Conservation (phyloP, 2,329 filamentous ascomycete genomes). For the Tolypocladium guangdongense region DNA sequence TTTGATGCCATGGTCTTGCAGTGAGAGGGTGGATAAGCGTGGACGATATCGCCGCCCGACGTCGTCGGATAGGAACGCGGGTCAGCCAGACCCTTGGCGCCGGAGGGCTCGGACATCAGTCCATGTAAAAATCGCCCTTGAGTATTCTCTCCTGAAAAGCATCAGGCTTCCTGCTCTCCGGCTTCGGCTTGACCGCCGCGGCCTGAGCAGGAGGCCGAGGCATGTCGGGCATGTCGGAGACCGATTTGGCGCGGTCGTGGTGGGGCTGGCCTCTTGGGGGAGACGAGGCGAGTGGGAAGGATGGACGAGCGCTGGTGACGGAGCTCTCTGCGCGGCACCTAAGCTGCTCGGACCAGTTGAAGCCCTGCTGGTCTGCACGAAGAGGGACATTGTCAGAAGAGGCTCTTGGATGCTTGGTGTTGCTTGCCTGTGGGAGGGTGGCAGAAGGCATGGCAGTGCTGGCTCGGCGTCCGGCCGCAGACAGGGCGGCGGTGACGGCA, state of each 20-base stretch:
- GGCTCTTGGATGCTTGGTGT: constrained; percentile 42
- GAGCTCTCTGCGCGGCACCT: constrained; percentile 82
- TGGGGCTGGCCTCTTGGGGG: constrained; percentile 23
- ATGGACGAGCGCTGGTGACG: constrained; percentile 44
- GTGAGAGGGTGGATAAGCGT: not conserved
- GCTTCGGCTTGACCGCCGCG: constrained; percentile 33
- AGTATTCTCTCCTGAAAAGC: constrained; percentile 94
- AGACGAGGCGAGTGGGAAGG: constrained; percentile 45
- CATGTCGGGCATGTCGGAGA: constrained; percentile 56
- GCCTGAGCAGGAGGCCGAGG: constrained; percentile 43
- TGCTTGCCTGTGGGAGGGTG: constrained; percentile 45
- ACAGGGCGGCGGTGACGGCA: constrained; percentile 21
- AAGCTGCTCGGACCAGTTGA: constrained; percentile 96
- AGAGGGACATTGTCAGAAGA: constrained; percentile 53
- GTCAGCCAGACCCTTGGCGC: not conserved
- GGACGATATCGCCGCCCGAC: not conserved
- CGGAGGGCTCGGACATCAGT: constrained; percentile 35
- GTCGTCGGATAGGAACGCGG: not conserved
- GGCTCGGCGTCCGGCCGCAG: constrained; percentile 24
- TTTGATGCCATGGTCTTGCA: not conserved
- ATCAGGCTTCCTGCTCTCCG: constrained; percentile 64
- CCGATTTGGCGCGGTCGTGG: constrained; percentile 60
- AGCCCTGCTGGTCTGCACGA: constrained; percentile 70
- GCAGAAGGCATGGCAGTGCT: constrained; percentile 20
- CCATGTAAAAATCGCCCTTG: constrained; percentile 98